phyloP scores from a whole-genome alignment of 2,329 filamentous ascomycete genomes.

The Chrysosporium keratinophilum region DNA sequence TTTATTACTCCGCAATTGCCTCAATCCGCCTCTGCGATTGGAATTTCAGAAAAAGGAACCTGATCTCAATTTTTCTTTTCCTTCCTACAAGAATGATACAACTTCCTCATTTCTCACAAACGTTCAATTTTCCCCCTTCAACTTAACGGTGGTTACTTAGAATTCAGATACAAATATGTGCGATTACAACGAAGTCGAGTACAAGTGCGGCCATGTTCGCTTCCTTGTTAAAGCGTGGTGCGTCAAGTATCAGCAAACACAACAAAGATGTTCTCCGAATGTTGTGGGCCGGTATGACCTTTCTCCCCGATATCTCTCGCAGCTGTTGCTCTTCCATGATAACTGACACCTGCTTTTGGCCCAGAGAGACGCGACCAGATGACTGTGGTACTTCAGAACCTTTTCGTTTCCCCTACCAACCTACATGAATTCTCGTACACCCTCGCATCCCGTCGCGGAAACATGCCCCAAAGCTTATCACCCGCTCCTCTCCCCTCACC shows the following conservation, averaged over 20 bases:
- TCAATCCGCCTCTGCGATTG: neutral
- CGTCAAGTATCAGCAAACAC: conserved; percentile 40
- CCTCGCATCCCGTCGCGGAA: neutral
- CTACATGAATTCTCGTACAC: neutral
- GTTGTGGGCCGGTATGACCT: conserved; percentile 41
- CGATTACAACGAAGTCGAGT: conserved; percentile 51
- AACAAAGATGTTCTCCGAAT: conserved; percentile 46
- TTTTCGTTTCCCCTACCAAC: neutral
- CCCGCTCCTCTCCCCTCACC: neutral
- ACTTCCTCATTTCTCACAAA: neutral
- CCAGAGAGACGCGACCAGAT: conserved; percentile 19
- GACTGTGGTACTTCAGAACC: conserved; percentile 18
- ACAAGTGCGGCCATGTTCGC: conserved; percentile 45
- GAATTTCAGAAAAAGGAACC: neutral
- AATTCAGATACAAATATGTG: conserved; percentile 38
- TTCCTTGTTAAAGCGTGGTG: conserved; percentile 50
- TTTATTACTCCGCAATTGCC: conserved; percentile 4
- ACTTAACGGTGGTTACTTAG: neutral
- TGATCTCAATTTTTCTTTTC: neutral
- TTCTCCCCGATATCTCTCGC: neutral
- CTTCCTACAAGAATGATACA: conserved; percentile 1
- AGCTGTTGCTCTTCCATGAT: neutral
- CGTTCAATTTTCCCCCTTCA: neutral
- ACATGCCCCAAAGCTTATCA: conserved; percentile 4
- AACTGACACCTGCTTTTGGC: neutral